Percentiles rank a stretch among this genome's conserved stretches.
phyloP scores from a whole-genome alignment of 345 rosid species.

The Melastoma malabathricum region DNA sequence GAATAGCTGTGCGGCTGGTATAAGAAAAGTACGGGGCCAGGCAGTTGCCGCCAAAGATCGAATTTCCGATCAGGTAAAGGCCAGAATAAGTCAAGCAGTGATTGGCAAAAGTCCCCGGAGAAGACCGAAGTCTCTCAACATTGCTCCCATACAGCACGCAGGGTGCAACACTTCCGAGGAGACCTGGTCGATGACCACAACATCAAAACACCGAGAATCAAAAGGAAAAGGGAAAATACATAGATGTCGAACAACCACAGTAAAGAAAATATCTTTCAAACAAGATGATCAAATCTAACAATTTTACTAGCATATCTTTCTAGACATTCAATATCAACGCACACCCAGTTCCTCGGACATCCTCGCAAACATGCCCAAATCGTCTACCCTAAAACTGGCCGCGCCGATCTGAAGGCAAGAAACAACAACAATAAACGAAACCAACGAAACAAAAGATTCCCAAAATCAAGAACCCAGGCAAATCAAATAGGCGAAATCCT shows the following conservation, averaged over 20 bases:
- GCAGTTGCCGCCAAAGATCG: slow-evolving; percentile 57
- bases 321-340: too few relatives aligned
- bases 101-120: slow-evolving; percentile 63
- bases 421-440: too few relatives aligned
- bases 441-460: too few relatives aligned
- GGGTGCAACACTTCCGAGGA: slow-evolving; percentile 80
- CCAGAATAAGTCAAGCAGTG: slow-evolving; percentile 69
- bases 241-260: neutral
- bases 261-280: too few relatives aligned
- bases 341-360: too few relatives aligned
- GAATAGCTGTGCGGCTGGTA: slow-evolving; percentile 59
- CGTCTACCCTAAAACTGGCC: too few relatives aligned
- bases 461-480: too few relatives aligned
- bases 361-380: too few relatives aligned
- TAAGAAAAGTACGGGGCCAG: slow-evolving; percentile 88
- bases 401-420: too few relatives aligned
- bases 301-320: too few relatives aligned
- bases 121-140: slow-evolving; percentile 73
- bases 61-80: slow-evolving; percentile 55
- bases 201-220: neutral
- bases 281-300: too few relatives aligned
- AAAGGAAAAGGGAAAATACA: neutral
- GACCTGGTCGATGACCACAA: slow-evolving; percentile 38
- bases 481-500: too few relatives aligned
- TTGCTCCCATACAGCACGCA: slow-evolving; percentile 84